A percentile compares a stretch with the other conserved stretches of the same genome.
Evolutionary conservation across 1,139 yeast genomes (phyloP).

Genomic region (Candida glucosophila): DNA sequence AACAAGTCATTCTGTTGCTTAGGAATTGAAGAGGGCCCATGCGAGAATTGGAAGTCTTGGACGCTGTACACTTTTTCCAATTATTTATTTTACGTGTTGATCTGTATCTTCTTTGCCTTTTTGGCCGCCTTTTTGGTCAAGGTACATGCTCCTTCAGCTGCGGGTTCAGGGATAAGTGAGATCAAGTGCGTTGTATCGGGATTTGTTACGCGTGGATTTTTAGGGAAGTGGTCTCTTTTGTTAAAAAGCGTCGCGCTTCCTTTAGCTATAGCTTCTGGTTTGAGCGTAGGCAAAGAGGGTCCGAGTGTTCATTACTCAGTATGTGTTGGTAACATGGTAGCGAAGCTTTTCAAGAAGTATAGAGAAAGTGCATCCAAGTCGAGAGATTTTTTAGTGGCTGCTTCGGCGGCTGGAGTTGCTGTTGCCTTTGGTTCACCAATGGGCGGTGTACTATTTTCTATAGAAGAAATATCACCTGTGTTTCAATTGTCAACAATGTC

Average conservation of each 20-base stretch:
- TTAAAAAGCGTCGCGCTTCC: conserved; percentile 81
- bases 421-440: conserved; percentile 70
- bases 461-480: conserved; percentile 67
- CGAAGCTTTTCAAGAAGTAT: conserved; percentile 41
- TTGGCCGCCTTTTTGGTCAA: conserved; percentile 64
- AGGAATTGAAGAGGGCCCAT: conserved; percentile 43
- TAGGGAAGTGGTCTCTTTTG: conserved; percentile 62
- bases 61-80: conserved; percentile 33
- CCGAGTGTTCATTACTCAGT: conserved; percentile 84
- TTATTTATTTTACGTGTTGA: conserved; percentile 49
- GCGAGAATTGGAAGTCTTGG: conserved; percentile 54
- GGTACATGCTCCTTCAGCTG: conserved; percentile 77
- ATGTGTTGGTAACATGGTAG: conserved; percentile 65
- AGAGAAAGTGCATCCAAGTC: conserved; percentile 40
- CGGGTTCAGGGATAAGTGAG: conserved; percentile 96
- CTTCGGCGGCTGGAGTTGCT: conserved; percentile 65
- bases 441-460: conserved; percentile 62
- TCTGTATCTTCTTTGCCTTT: conserved; percentile 56
- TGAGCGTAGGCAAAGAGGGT: conserved; percentile 79
- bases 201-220: conserved; percentile 69
- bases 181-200: conserved; percentile 94
- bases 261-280: conserved; percentile 73
- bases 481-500: conserved; percentile 77
- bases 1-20: conserved; percentile 78
- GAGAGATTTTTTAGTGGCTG: conserved; percentile 50